Conservation (phyloP, 495 filamentous ascomycete species). For the Aspergillus indologenus region DNA sequence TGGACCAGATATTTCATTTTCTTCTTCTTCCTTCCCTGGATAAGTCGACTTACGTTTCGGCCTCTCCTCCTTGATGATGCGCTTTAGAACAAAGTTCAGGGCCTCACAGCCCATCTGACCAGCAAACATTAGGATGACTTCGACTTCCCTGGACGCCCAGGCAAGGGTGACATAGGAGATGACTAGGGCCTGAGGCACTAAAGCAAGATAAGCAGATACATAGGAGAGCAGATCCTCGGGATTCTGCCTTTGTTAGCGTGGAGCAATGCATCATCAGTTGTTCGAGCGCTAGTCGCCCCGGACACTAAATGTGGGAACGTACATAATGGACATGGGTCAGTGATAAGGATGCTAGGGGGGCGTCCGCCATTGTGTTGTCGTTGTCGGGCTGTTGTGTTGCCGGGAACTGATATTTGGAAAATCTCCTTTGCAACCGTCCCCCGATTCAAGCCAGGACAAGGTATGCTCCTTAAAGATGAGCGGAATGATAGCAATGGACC, state of each 20-base stretch:
- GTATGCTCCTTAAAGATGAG: too few relatives aligned
- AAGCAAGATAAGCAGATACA: slow-evolving; percentile 86
- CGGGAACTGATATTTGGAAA: not conserved
- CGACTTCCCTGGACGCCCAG: slow-evolving; percentile 85
- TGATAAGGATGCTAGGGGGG: slow-evolving; percentile 81
- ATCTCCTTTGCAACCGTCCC: too few relatives aligned
- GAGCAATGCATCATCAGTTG: slow-evolving; percentile 22
- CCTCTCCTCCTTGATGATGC: slow-evolving; percentile 86
- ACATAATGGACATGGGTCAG: slow-evolving; percentile 97
- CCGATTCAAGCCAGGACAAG: too few relatives aligned
- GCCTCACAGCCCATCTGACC: slow-evolving; percentile 92
- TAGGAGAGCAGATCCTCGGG: slow-evolving; percentile 81
- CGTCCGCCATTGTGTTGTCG: slow-evolving; percentile 53
- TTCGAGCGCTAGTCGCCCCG: not conserved
- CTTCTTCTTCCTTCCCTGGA: not conserved
- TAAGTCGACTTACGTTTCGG: slow-evolving; percentile 57
- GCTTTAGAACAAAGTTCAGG: slow-evolving; percentile 87
- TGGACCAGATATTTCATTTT: slow-evolving; percentile 1
- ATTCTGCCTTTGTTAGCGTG: slow-evolving; percentile 57
- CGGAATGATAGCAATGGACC: not conserved
- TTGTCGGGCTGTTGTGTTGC: not conserved
- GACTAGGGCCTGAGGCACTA: slow-evolving; percentile 86
- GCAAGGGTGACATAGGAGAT: slow-evolving; percentile 85
- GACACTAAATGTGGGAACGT: slow-evolving; percentile 25
- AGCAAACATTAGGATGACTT: slow-evolving; percentile 84